Evolutionary conservation across 139 green algal genomes (phyloP).

Genomic region (Picochlorum sp.): DNA sequence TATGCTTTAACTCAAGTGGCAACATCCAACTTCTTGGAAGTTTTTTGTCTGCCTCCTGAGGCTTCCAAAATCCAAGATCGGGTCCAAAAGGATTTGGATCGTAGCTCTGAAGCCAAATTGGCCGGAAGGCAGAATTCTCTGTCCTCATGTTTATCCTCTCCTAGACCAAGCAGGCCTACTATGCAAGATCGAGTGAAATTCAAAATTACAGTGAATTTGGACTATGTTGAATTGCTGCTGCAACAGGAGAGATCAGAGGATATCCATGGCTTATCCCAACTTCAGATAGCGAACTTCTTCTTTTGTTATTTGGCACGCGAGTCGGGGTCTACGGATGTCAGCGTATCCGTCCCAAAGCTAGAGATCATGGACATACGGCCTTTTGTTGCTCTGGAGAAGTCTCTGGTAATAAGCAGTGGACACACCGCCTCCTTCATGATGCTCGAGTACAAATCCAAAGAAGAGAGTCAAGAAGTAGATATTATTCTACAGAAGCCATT

Average conservation of each 20-base stretch:
- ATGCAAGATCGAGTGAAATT: no score
- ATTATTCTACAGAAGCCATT: constrained; percentile 74
- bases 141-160: no score
- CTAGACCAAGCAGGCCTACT: no score
- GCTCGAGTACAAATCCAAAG: constrained; percentile 14
- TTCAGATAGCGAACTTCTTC: constrained; percentile 40
- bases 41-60: neutral
- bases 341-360: constrained; percentile 47
- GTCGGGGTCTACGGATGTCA: constrained; percentile 37
- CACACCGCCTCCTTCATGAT: constrained; percentile 37
- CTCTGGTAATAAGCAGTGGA: constrained; percentile 50
- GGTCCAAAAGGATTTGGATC: no score
- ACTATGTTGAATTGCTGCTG: constrained; percentile 52
- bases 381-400: constrained; percentile 42
- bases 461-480: constrained; percentile 27
- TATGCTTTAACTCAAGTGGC: constrained; percentile 48
- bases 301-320: constrained; percentile 26
- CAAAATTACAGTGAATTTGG: neutral
- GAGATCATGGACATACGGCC: constrained; percentile 52
- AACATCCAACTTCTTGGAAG: constrained; percentile 44
- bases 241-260: constrained; percentile 11
- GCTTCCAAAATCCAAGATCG: constrained; percentile 1
- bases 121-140: no score
- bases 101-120: no score
- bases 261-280: constrained; percentile 18